phyloP scores from a whole-genome alignment of 495 filamentous ascomycete genomes.

The Cladorrhinum samala region DNA sequence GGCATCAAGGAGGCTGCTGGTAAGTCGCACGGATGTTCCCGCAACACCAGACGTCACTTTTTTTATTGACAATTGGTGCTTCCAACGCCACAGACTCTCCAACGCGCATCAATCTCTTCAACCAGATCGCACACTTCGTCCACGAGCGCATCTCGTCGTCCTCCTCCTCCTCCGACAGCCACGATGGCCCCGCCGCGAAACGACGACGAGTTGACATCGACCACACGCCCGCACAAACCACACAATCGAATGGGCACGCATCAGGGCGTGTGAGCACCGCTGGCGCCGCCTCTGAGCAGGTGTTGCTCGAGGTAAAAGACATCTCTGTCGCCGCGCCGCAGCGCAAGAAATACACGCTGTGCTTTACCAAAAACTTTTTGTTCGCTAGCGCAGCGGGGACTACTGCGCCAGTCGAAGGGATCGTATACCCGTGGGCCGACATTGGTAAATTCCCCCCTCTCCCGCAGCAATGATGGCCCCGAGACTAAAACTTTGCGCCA shows the following conservation, averaged over 20 bases:
- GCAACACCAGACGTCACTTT: neutral
- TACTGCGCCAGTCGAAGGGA: constrained; percentile 60
- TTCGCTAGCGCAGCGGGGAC: constrained; percentile 61
- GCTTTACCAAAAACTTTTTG: constrained; percentile 60
- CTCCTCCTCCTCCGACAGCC: constrained; percentile 15
- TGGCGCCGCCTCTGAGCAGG: constrained; percentile 33
- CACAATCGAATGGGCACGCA: constrained; percentile 13
- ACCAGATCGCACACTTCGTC: constrained; percentile 46
- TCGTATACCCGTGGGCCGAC: constrained; percentile 58
- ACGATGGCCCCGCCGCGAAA: constrained; percentile 39
- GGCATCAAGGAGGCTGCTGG: constrained; percentile 41
- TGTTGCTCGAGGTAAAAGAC: constrained; percentile 59
- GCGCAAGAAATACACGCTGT: constrained; percentile 85
- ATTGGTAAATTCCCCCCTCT: constrained; percentile 55
- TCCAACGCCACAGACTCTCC: constrained; percentile 33
- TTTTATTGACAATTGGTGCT: neutral
- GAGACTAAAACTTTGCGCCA: neutral
- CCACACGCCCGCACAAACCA: constrained; percentile 15
- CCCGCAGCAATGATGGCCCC: neutral
- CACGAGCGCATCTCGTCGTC: constrained; percentile 31
- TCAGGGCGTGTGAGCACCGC: neutral
- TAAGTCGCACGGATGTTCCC: constrained; percentile 15
- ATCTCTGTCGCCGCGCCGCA: constrained; percentile 74
- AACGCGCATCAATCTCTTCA: constrained; percentile 44
- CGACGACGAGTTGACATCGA: constrained; percentile 45